A percentile compares a stretch with the other conserved stretches of the same genome.
Evolutionary conservation across 441 rosid species (phyloP).

Genomic region (Melastoma candidum): DNA sequence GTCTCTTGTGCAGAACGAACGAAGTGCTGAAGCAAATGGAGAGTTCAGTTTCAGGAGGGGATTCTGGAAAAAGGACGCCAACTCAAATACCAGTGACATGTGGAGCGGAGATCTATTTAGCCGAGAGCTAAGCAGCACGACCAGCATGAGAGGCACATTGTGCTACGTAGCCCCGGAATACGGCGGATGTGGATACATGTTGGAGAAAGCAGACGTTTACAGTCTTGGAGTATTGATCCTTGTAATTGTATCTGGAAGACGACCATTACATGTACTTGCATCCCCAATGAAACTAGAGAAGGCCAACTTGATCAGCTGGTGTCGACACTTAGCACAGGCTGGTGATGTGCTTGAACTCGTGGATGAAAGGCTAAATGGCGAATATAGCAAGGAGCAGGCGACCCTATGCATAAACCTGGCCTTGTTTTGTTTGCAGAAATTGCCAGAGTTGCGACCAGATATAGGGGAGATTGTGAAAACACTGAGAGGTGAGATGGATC

Average conservation of each 20-base stretch:
- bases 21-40: constrained; percentile 37
- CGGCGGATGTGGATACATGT: constrained; percentile 71
- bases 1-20: constrained; percentile 26
- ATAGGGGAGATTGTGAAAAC: constrained; percentile 64
- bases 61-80: constrained; percentile 50
- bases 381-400: constrained; percentile 63
- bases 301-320: constrained; percentile 91
- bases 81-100: constrained; percentile 64
- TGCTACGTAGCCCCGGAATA: constrained; percentile 94
- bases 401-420: constrained; percentile 81
- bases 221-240: constrained; percentile 89
- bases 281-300: constrained; percentile 93
- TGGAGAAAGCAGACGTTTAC: constrained; percentile 96
- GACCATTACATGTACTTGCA: constrained; percentile 88
- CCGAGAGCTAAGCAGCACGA: constrained; percentile 94
- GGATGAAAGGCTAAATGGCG: constrained; percentile 72
- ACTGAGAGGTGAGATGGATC: constrained; percentile 79
- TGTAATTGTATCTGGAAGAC: constrained; percentile 80
- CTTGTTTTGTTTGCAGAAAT: constrained; percentile 64
- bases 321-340: constrained; percentile 76
- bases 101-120: constrained; percentile 94
- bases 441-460: constrained; percentile 80
- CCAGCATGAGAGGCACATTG: constrained; percentile 94
- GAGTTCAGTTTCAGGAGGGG: constrained; percentile 93
- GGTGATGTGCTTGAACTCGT: constrained; percentile 83